Evolutionary conservation across 768 basidiomycete genomes (phyloP).

Genomic region (Neoboletus magnificus): DNA sequence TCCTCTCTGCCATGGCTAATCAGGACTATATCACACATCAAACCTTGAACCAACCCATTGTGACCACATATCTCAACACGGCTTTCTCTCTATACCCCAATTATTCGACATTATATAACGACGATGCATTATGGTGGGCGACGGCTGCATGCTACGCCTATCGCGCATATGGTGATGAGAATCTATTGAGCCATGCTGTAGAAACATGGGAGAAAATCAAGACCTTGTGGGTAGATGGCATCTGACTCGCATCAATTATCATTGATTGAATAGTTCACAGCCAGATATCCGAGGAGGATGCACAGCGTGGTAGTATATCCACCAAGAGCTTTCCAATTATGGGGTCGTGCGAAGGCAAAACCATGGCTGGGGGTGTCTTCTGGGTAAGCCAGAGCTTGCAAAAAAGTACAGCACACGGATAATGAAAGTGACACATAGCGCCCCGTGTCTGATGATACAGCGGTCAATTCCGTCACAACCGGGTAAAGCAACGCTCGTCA

Average conservation of each 20-base stretch:
- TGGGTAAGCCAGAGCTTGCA: slow-evolving; percentile 36
- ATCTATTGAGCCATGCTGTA: slow-evolving; percentile 42
- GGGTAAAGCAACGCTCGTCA: slow-evolving; percentile 32
- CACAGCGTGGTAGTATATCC: slow-evolving; percentile 35
- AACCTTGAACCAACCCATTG: background rate
- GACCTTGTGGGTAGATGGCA: slow-evolving; percentile 36
- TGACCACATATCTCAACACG: slow-evolving; percentile 7
- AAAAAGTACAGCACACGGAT: no score
- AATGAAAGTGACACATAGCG: slow-evolving; percentile 29
- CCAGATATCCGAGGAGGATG: slow-evolving; percentile 39
- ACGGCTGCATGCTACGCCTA: slow-evolving; percentile 49
- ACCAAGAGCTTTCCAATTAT: slow-evolving; percentile 41
- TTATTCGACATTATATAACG: slow-evolving; percentile 10
- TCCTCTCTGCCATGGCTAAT: slow-evolving; percentile 49
- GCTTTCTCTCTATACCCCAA: slow-evolving; percentile 4
- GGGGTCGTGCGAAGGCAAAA: slow-evolving; percentile 43
- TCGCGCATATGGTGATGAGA: slow-evolving; percentile 44
- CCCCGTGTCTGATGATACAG: slow-evolving; percentile 40
- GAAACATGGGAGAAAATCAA: slow-evolving; percentile 49
- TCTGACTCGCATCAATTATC: background rate
- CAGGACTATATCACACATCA: background rate
- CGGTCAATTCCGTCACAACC: slow-evolving; percentile 50
- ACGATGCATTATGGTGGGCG: slow-evolving; percentile 47
- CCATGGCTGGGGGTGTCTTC: slow-evolving; percentile 55
- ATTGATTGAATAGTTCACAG: background rate